Evolutionary conservation across 257 asterid genomes (phyloP).

Genomic region (Solanum chiquidenum): DNA sequence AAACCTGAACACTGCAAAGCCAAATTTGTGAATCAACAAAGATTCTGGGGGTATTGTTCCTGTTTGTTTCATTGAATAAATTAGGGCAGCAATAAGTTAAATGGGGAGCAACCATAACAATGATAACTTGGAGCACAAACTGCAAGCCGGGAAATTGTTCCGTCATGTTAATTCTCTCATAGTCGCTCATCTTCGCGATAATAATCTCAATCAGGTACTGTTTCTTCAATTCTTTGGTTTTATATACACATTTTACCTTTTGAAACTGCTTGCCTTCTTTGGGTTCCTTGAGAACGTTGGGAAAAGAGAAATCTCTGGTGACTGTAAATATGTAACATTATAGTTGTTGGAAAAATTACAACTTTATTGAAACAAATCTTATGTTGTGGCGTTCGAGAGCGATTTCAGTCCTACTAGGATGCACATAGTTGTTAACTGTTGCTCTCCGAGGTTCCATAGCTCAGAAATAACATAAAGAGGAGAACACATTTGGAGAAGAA

Average conservation of each 20-base stretch:
- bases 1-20: not conserved
- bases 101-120: conserved; percentile 25
- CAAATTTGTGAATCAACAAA: not conserved
- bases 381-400: not conserved
- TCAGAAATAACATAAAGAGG: not conserved
- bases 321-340: not conserved
- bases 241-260: not conserved
- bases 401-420: not conserved
- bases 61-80: not conserved
- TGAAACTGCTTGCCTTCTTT: not conserved
- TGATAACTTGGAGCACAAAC: conserved; percentile 42
- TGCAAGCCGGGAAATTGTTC: conserved; percentile 63
- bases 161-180: conserved; percentile 63
- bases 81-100: not conserved
- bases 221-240: not conserved
- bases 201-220: conserved; percentile 59
- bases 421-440: not conserved
- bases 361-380: not conserved
- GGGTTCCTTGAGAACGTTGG: not conserved
- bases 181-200: conserved; percentile 75
- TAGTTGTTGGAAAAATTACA: not conserved
- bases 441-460: not conserved
- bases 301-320: not conserved
- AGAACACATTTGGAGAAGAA: not conserved
- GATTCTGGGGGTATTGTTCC: not conserved